These are phyloP conservation scores for Phoma sp. DNA, from an alignment of 2,329 filamentous ascomycete genomes.

Conservation along the genomic window DNA sequence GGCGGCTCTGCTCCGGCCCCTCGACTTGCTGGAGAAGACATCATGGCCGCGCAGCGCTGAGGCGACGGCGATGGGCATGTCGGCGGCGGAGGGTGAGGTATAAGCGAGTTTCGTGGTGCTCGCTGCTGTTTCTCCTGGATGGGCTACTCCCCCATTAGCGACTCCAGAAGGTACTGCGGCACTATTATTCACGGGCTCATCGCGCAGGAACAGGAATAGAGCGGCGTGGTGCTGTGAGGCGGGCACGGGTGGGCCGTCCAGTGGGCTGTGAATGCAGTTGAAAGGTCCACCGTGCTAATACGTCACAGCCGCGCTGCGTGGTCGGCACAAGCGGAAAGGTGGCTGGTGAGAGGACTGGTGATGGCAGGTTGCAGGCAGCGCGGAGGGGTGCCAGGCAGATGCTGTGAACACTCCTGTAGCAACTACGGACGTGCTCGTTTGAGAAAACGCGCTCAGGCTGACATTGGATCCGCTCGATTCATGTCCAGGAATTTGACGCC, in stretches of 20 bases:
- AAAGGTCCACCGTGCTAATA: slow-evolving; percentile 24
- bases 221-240: slow-evolving; percentile 20
- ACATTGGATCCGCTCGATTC: slow-evolving; percentile 12
- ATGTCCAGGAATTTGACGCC: slow-evolving; percentile 19
- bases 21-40: slow-evolving; percentile 38
- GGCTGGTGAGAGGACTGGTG: slow-evolving; percentile 12
- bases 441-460: slow-evolving; percentile 22
- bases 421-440: slow-evolving; percentile 27
- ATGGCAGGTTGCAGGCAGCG: slow-evolving; percentile 13
- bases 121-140: slow-evolving; percentile 5
- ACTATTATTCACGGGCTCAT: slow-evolving; percentile 29
- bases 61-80: slow-evolving; percentile 45
- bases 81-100: slow-evolving; percentile 23
- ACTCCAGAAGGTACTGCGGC: slow-evolving; percentile 9
- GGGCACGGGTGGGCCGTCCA: slow-evolving; percentile 26
- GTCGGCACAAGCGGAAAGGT: slow-evolving; percentile 24
- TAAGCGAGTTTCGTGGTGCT: slow-evolving; percentile 13
- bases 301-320: slow-evolving; percentile 30
- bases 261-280: slow-evolving; percentile 21
- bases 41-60: slow-evolving; percentile 40
- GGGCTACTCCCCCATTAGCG: slow-evolving; percentile 13
- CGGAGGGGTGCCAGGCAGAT: slow-evolving; percentile 9
- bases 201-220: slow-evolving; percentile 22
- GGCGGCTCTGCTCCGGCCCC: slow-evolving; percentile 41
- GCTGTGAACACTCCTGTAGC: slow-evolving; percentile 19